These are phyloP conservation scores for Amanita exitialis DNA, from an alignment of 768 basidiomycete species.

Conservation along the genomic window DNA sequence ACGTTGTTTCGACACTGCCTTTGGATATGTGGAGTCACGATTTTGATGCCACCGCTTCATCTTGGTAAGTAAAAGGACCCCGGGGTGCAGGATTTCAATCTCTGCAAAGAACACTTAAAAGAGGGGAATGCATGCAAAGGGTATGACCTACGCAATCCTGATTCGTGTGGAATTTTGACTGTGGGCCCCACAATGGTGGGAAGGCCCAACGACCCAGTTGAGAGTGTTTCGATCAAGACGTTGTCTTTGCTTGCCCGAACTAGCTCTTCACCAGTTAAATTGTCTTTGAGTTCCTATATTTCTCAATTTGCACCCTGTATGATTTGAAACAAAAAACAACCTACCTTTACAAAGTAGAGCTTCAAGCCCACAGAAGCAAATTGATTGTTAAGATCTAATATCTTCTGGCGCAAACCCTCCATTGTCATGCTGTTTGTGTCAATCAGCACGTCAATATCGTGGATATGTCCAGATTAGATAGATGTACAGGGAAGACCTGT, in stretches of 20 bases:
- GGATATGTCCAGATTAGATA: slow-evolving; percentile 3
- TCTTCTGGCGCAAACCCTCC: slow-evolving; percentile 10
- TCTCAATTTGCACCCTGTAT: not conserved
- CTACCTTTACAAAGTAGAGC: slow-evolving; percentile 18
- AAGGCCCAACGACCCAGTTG: slow-evolving; percentile 13
- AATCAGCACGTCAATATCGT: slow-evolving; percentile 23
- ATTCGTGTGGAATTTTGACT: slow-evolving; percentile 6
- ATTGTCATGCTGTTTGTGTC: slow-evolving; percentile 12
- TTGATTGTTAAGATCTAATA: slow-evolving; percentile 13
- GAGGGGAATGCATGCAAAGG: not conserved
- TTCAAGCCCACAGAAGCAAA: slow-evolving; percentile 17
- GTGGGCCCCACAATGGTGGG: slow-evolving; percentile 11
- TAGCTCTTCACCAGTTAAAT: slow-evolving; percentile 11
- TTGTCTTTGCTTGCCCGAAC: slow-evolving; percentile 13
- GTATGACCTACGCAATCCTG: slow-evolving; percentile 8
- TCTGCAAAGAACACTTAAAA: slow-evolving; percentile 2
- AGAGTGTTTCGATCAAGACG: slow-evolving; percentile 17
- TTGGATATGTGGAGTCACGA: slow-evolving; percentile 15
- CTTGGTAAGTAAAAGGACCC: slow-evolving; percentile 18
- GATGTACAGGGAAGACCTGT: slow-evolving; percentile 3
- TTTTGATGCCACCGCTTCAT: slow-evolving; percentile 18
- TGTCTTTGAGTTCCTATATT: slow-evolving; percentile 11
- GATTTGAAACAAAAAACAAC: not conserved
- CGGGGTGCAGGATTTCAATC: slow-evolving; percentile 14
- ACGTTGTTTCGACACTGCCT: slow-evolving; percentile 13